phyloP scores from a whole-genome alignment of 495 filamentous ascomycete genomes.

The Recurvomyces mirabilis region DNA sequence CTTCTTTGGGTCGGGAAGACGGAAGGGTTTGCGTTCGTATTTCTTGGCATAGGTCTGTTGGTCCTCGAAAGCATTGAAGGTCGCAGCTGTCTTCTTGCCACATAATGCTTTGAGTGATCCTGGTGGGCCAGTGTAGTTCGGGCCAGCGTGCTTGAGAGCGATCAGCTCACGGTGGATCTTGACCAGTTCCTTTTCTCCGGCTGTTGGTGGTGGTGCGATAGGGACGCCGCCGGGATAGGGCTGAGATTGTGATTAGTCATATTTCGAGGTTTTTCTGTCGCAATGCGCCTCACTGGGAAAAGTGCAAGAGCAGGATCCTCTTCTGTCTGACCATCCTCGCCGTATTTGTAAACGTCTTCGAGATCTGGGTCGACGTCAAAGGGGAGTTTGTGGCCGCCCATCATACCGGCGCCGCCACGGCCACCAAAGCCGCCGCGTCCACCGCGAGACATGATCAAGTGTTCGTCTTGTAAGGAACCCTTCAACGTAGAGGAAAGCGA shows the following conservation, averaged over 20 bases:
- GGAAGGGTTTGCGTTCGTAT: conserved; percentile 29
- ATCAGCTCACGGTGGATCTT: conserved; percentile 40
- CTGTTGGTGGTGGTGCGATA: conserved; percentile 24
- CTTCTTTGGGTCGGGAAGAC: conserved; percentile 38
- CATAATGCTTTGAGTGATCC: conserved; percentile 20
- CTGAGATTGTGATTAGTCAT: background rate
- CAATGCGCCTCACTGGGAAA: background rate
- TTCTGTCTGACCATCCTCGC: background rate
- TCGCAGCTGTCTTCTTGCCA: conserved; percentile 27
- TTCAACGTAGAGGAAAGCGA: no score
- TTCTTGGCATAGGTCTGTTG: conserved; percentile 48
- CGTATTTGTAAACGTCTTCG: background rate
- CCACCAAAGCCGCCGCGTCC: conserved; percentile 4
- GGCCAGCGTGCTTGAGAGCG: conserved; percentile 44
- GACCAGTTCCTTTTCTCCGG: conserved; percentile 28
- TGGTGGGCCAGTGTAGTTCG: conserved; percentile 41
- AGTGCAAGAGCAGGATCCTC: background rate
- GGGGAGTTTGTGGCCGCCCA: conserved; percentile 1
- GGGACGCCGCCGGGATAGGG: conserved; percentile 20
- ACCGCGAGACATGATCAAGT: conserved; percentile 2
- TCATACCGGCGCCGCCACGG: background rate
- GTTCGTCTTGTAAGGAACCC: no score
- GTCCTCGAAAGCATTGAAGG: conserved; percentile 47
- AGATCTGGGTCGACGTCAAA: conserved; percentile 7
- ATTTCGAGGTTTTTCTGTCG: background rate